Evolutionary conservation across 2,329 filamentous ascomycete genomes (phyloP), one percentile per base, ranked within the genome.

Genomic region (Incumbomyces delicatus): DNA sequence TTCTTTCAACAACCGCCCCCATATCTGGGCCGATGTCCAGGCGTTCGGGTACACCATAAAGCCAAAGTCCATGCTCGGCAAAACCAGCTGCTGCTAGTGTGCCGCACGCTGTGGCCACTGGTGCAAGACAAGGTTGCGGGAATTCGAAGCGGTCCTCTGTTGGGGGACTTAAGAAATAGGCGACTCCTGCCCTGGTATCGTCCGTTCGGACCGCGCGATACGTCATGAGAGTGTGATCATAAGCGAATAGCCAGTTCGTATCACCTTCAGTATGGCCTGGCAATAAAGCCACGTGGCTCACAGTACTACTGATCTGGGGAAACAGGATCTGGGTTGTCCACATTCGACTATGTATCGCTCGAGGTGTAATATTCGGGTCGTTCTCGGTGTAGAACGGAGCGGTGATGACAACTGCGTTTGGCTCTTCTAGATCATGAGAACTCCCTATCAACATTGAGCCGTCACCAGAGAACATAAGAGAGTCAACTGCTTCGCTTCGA

Each of bases 261-360:
- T 87, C 85, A 32, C 63, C 61, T 48, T 71, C 70, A n/a, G 63
- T 63, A 46, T 67, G 66, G 30, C 62, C 61, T 16, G 70, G 66
- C 13, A 90, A 68, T 38, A 90, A 63, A 1, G 84, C 80, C 16
- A 84, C 83, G 63, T 89, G 84, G 55, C 83, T 87, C 59, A 84
- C 88, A 54, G 86, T 82, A 41, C 80, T 77, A 54, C 81, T 87
- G n/a, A 80, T 82, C 55, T 88, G 86, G 2, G 86, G 85, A 47
- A 90, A 90, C 2, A 92, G 68, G 38, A 92, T 89, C 30, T 87
- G 88, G 0, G 85, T 87, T 6, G 86, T 90, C 86, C 86, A 92
- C 59, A 90, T 75, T 18, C 81, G 77, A 60, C 81, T 84, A 51
- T 87, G 74, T 51, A 80, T 76, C 48, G 85, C 78, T 47, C 65